phyloP scores from a whole-genome alignment of 176 grass and related monocot species.

The Elaeis guineensis region DNA sequence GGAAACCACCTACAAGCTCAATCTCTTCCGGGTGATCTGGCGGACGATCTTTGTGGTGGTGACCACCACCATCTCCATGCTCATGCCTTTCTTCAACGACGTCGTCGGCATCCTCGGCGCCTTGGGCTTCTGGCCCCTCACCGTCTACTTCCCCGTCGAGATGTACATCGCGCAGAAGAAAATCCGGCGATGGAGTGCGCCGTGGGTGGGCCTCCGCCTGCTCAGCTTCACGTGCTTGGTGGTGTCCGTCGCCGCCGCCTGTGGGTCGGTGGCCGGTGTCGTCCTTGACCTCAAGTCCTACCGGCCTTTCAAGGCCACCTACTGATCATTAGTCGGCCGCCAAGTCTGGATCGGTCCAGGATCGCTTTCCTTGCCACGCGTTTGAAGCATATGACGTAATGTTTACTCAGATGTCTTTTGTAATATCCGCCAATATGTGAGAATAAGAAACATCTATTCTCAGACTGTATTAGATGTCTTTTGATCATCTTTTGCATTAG shows the following conservation, averaged over 20 bases:
- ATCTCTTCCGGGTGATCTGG: constrained; percentile 47
- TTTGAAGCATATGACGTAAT: too few species aligned
- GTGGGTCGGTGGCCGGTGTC: constrained; percentile 34
- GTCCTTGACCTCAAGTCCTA: constrained; percentile 38
- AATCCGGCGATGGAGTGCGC: constrained; percentile 21
- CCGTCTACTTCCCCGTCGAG: constrained; percentile 61
- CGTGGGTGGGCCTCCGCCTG: constrained; percentile 26
- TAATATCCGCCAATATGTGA: too few species aligned
- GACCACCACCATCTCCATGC: constrained; percentile 40
- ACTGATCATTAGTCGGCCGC: background rate
- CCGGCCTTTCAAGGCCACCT: constrained; percentile 20
- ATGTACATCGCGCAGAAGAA: constrained; percentile 40
- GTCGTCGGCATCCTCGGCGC: constrained; percentile 41
- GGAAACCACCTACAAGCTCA: constrained; percentile 20
- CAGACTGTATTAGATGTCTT: too few species aligned
- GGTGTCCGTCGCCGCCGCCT: constrained; percentile 37
- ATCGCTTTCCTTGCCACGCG: too few species aligned
- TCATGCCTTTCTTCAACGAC: constrained; percentile 51
- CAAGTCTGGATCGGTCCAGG: too few species aligned
- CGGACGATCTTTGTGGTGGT: constrained; percentile 29
- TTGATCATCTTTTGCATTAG: too few species aligned
- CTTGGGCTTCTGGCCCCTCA: constrained; percentile 61
- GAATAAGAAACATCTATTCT: too few species aligned
- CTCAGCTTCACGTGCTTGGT: constrained; percentile 32
- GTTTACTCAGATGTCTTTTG: too few species aligned